phyloP scores from a whole-genome alignment of 495 filamentous ascomycete species.

The Aspergillus avenaceus region DNA sequence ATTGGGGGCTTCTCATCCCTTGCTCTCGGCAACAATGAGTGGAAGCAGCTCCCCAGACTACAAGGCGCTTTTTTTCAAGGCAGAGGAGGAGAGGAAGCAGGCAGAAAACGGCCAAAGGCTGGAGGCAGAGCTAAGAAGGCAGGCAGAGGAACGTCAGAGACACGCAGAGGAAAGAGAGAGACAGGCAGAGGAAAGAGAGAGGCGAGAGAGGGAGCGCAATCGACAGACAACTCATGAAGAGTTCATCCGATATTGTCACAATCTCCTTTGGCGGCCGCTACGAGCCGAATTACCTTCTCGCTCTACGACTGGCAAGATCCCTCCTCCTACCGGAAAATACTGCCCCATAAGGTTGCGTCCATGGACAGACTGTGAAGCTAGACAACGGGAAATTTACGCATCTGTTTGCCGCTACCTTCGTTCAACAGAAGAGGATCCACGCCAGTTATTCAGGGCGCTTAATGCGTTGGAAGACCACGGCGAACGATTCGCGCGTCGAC shows the following conservation, averaged over 20 bases:
- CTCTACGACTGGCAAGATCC: slow-evolving; percentile 29
- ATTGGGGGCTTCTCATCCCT: too few species aligned
- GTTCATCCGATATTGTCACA: slow-evolving; percentile 29
- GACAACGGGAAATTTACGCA: slow-evolving; percentile 25
- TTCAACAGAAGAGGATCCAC: slow-evolving; percentile 10
- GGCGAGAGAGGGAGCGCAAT: too few species aligned
- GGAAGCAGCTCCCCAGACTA: too few species aligned
- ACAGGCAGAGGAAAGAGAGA: too few species aligned
- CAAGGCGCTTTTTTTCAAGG: too few species aligned
- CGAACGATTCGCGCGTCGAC: slow-evolving; percentile 7
- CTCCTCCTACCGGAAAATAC: slow-evolving; percentile 25
- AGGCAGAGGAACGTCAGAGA: too few species aligned
- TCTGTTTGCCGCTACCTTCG: slow-evolving; percentile 22
- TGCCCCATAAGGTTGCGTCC: slow-evolving; percentile 22
- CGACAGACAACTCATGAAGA: slow-evolving; percentile 37
- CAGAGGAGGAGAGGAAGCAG: too few species aligned
- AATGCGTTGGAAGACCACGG: slow-evolving; percentile 17
- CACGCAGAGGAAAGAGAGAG: too few species aligned
- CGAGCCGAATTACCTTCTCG: slow-evolving; percentile 19
- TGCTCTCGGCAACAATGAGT: too few species aligned
- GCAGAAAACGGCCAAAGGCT: too few species aligned
- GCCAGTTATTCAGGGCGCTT: slow-evolving; percentile 18
- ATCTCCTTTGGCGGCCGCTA: slow-evolving; percentile 24
- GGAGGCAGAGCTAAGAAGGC: too few species aligned
- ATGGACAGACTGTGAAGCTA: slow-evolving; percentile 25